A percentile compares a stretch with the other conserved stretches of the same genome.
Conservation (phyloP, 345 rosid species). For the Dovyalis caffra region DNA sequence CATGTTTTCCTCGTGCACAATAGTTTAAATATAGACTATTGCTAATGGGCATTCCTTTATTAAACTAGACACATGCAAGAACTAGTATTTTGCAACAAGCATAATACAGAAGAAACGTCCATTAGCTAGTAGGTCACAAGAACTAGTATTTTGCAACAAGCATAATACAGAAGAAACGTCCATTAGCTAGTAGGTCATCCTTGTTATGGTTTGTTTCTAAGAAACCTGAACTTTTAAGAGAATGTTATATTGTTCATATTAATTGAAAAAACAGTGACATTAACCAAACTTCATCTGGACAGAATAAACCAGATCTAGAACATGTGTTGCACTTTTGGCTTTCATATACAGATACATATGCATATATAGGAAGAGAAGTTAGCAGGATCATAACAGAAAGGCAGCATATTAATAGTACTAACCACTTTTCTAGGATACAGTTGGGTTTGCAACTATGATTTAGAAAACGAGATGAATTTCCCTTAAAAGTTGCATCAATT, state of each 20-base stretch:
- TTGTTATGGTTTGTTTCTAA: too few species aligned
- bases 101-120: too few species aligned
- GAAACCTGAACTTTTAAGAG: not conserved
- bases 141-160: too few species aligned
- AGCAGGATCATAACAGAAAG: not conserved
- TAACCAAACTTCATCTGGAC: not conserved
- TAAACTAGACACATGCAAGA: too few species aligned
- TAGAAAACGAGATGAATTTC: conserved; percentile 85
- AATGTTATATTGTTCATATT: not conserved
- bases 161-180: too few species aligned
- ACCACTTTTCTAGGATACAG: conserved; percentile 89
- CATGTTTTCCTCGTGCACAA: too few species aligned
- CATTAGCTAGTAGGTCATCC: not conserved
- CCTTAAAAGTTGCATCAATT: conserved; percentile 97
- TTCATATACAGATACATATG: too few species aligned
- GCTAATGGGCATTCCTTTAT: too few species aligned
- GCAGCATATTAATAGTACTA: conserved; percentile 24
- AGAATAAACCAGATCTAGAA: not conserved
- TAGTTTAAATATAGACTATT: too few species aligned
- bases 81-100: too few species aligned
- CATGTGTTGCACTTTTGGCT: too few species aligned
- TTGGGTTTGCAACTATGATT: conserved; percentile 94
- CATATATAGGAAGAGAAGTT: not conserved
- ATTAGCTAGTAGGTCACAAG: too few species aligned
- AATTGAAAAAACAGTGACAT: not conserved